Evolutionary conservation across 202 grass and related monocot genomes (phyloP).

Genomic region (Alloteropsis angusta): DNA sequence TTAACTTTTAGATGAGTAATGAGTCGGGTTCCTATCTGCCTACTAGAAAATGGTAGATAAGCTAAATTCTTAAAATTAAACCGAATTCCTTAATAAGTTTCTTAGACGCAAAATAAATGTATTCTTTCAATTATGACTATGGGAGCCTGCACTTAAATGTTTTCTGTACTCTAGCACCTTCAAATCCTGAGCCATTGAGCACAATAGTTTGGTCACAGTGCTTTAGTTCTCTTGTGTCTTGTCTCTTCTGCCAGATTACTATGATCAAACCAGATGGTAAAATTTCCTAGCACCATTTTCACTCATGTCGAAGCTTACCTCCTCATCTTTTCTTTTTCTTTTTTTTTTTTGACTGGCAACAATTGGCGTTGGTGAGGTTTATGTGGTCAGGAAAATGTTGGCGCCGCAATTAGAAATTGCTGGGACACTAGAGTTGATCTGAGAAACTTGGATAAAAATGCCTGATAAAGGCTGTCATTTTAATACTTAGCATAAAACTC

Average conservation of each 20-base stretch:
- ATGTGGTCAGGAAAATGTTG: background rate
- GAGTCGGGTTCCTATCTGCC: background rate
- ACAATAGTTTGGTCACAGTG: background rate
- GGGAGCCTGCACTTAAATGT: background rate
- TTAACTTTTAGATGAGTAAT: background rate
- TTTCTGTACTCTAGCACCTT: background rate
- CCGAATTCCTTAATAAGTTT: background rate
- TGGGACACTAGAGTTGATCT: background rate
- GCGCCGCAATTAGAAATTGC: background rate
- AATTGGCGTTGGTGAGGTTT: background rate
- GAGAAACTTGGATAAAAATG: background rate
- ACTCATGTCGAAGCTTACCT: background rate
- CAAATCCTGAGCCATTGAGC: background rate
- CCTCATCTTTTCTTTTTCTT: too few relatives aligned
- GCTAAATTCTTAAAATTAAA: background rate
- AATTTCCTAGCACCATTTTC: background rate
- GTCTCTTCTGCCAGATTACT: background rate
- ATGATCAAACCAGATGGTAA: background rate
- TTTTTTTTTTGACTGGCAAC: background rate
- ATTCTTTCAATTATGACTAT: background rate
- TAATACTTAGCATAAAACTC: background rate
- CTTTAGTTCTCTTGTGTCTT: background rate
- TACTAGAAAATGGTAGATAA: background rate
- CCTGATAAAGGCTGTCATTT: background rate
- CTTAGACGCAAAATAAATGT: background rate